phyloP scores from a whole-genome alignment of 164 flowering plant species.

The Aristolochia californica region DNA sequence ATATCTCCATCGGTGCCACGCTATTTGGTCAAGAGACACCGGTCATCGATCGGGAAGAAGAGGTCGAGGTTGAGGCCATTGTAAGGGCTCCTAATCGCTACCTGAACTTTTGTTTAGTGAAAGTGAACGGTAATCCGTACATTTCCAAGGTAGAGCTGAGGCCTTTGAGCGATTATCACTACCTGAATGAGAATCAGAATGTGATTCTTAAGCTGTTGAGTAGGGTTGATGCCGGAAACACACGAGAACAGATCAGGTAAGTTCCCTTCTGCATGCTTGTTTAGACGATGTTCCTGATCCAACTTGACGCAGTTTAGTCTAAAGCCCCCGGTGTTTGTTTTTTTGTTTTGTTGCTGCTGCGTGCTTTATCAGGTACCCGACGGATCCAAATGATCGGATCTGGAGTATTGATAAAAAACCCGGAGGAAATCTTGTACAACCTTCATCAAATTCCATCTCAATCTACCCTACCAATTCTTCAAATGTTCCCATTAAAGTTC shows the following conservation, averaged over 20 bases:
- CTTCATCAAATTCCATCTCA: neutral
- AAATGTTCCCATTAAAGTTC: constrained; percentile 36
- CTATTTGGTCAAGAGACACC: constrained; percentile 22
- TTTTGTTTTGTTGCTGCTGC: neutral
- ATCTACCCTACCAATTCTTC: constrained; percentile 4
- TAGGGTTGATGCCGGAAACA: constrained; percentile 36
- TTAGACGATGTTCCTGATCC: too few relatives aligned
- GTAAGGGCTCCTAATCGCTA: constrained; percentile 26
- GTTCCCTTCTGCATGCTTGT: neutral
- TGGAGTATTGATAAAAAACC: constrained; percentile 23
- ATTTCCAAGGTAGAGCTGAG: constrained; percentile 51
- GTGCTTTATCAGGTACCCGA: constrained; percentile 30
- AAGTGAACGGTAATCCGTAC: constrained; percentile 29
- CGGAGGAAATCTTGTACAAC: constrained; percentile 1
- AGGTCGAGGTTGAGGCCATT: constrained; percentile 28
- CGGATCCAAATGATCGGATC: constrained; percentile 42
- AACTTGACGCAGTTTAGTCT: too few relatives aligned
- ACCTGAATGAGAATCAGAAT: constrained; percentile 15
- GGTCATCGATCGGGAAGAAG: constrained; percentile 12
- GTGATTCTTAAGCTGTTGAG: constrained; percentile 29
- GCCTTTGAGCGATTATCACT: constrained; percentile 25
- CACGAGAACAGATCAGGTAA: constrained; percentile 28
- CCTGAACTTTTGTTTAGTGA: constrained; percentile 40
- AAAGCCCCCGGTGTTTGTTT: neutral
- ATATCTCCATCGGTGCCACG: constrained; percentile 29